Evolutionary conservation across 1,284 basidiomycete species (phyloP).

Genomic region (Fomitopsis schrenkii): DNA sequence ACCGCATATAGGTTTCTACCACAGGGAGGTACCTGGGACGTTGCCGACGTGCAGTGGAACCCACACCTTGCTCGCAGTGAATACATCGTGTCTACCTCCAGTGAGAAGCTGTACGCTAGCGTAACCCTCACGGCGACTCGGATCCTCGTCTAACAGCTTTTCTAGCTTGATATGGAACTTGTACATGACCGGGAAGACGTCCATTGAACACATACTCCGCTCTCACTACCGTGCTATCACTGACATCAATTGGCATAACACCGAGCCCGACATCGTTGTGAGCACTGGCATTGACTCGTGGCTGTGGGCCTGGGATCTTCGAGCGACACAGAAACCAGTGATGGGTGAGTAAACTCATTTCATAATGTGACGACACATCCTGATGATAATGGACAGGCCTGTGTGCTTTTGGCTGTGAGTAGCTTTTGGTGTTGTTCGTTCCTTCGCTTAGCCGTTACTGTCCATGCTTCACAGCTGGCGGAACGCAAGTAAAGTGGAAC

Average conservation of each 20-base stretch:
- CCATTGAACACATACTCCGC: slow-evolving; percentile 77
- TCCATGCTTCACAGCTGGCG: slow-evolving; percentile 49
- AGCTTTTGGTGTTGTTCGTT: too few species aligned
- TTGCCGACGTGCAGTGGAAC: slow-evolving; percentile 97
- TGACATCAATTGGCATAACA: slow-evolving; percentile 94
- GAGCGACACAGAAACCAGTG: slow-evolving; percentile 55
- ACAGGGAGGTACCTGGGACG: slow-evolving; percentile 95
- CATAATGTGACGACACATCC: background rate
- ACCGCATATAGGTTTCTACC: slow-evolving; percentile 74
- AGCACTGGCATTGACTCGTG: slow-evolving; percentile 80
- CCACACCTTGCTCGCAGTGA: slow-evolving; percentile 83
- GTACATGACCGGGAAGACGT: slow-evolving; percentile 61
- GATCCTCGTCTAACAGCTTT: background rate
- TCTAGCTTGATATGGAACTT: slow-evolving; percentile 90
- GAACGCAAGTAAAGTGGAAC: slow-evolving; percentile 97
- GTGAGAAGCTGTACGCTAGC: slow-evolving; percentile 76
- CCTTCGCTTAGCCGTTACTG: too few species aligned
- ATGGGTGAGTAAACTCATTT: slow-evolving; percentile 42
- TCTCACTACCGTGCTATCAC: slow-evolving; percentile 92
- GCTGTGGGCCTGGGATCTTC: slow-evolving; percentile 88
- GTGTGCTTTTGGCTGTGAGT: slow-evolving; percentile 70
- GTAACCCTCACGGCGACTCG: slow-evolving; percentile 3
- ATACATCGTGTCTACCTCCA: slow-evolving; percentile 93
- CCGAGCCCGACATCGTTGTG: slow-evolving; percentile 72
- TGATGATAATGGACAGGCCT: slow-evolving; percentile 39